A percentile compares a stretch with the other conserved stretches of the same genome.
These are phyloP conservation scores for Aspergillus aculeatinus DNA, from an alignment of 2,329 filamentous ascomycete species.

Conservation along the genomic window DNA sequence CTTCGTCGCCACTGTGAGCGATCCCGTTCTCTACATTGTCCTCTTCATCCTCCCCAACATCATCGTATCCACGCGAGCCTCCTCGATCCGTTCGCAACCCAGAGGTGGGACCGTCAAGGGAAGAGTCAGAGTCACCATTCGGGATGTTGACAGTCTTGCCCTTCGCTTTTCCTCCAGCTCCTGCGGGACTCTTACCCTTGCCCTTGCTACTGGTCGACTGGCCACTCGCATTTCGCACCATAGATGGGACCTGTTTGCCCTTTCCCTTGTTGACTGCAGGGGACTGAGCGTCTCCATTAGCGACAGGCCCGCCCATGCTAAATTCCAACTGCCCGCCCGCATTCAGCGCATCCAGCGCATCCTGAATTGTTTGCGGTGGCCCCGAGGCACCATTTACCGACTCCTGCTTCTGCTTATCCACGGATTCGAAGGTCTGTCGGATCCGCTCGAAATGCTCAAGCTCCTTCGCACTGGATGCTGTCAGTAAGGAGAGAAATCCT, in stretches of 20 bases:
- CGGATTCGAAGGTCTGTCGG: slow-evolving; percentile 73
- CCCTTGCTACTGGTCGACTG: slow-evolving; percentile 32
- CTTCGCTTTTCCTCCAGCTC: slow-evolving; percentile 37
- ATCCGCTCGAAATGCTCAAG: slow-evolving; percentile 87
- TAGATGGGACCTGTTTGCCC: slow-evolving; percentile 30
- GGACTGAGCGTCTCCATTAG: slow-evolving; percentile 26
- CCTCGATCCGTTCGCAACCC: slow-evolving; percentile 1
- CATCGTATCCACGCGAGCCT: slow-evolving; percentile 12
- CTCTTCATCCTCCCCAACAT: slow-evolving; percentile 27
- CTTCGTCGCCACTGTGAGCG: slow-evolving; percentile 19
- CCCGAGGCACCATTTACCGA: slow-evolving; percentile 13
- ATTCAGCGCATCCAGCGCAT: slow-evolving; percentile 38
- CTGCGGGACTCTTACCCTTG: slow-evolving; percentile 19
- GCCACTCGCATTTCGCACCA: slow-evolving; percentile 30
- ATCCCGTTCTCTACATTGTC: slow-evolving; percentile 28
- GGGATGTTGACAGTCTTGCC: slow-evolving; percentile 35
- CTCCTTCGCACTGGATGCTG: slow-evolving; percentile 70
- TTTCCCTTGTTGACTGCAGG: slow-evolving; percentile 33
- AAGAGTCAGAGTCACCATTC: slow-evolving; percentile 35
- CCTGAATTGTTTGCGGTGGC: slow-evolving; percentile 36
- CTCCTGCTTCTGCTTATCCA: slow-evolving; percentile 47
- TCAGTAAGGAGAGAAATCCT: slow-evolving; percentile 20
- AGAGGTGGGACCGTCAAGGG: slow-evolving; percentile 23
- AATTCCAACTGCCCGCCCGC: slow-evolving; percentile 23
- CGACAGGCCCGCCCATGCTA: slow-evolving; percentile 22